These are phyloP conservation scores for Persicaria tinctoria DNA, from an alignment of 148 eudicot species.

Conservation along the genomic window DNA sequence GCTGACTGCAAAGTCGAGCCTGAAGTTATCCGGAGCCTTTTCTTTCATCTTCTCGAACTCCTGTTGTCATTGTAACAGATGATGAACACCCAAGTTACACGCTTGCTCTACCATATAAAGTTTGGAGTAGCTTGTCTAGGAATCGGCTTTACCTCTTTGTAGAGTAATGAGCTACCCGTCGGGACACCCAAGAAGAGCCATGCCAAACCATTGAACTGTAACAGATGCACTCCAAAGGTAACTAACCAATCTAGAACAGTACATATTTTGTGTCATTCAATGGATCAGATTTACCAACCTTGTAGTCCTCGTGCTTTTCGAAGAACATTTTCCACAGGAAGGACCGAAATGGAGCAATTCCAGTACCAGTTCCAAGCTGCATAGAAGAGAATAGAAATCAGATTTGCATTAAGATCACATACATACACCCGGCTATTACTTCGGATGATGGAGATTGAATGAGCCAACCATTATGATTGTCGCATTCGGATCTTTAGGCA, in stretches of 20 bases:
- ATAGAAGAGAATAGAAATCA: neutral
- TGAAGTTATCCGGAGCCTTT: slow-evolving; percentile 78
- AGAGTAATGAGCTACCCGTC: slow-evolving; percentile 85
- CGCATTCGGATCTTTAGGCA: slow-evolving; percentile 96
- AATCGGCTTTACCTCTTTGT: slow-evolving; percentile 63
- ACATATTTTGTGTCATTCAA: neutral
- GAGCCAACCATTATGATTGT: slow-evolving; percentile 72
- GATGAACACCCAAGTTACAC: neutral
- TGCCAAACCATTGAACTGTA: slow-evolving; percentile 95
- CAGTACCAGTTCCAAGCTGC: slow-evolving; percentile 99
- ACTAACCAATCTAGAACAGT: no score
- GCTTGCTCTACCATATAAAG: neutral
- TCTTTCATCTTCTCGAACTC: slow-evolving; percentile 93
- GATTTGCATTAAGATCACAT: no score
- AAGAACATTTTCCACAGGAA: slow-evolving; percentile 99
- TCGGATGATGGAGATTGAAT: neutral
- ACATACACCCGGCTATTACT: no score
- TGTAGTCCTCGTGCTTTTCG: slow-evolving; percentile 89
- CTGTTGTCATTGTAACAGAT: slow-evolving; percentile 23
- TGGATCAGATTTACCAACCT: slow-evolving; percentile 31
- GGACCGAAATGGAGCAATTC: slow-evolving; percentile 95
- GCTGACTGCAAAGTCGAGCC: slow-evolving; percentile 87
- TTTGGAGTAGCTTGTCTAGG: neutral
- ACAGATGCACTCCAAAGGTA: no score
- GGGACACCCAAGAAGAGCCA: slow-evolving; percentile 99